Evolutionary conservation across 2,329 filamentous ascomycete genomes (phyloP).

Genomic region (Cladobotryum protrusum): DNA sequence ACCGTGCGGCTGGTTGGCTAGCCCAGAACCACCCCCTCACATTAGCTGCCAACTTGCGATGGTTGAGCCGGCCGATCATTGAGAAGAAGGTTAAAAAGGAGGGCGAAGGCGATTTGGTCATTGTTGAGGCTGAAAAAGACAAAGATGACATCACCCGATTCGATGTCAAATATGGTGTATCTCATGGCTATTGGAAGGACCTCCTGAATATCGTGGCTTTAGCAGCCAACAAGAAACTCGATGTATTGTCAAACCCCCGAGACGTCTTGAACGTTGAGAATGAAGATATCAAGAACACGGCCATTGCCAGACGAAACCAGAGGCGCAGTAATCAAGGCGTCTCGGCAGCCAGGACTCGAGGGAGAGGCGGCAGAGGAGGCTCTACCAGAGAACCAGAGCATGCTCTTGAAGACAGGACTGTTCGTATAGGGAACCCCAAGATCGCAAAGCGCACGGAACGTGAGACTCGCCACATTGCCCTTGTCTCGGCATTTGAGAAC

Average conservation of each 20-base stretch:
- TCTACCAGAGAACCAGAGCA: not conserved
- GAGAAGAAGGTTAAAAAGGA: conserved; percentile 44
- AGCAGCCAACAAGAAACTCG: conserved; percentile 41
- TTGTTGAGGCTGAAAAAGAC: conserved; percentile 26
- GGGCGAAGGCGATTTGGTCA: conserved; percentile 28
- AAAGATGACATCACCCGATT: conserved; percentile 31
- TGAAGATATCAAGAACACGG: conserved; percentile 13
- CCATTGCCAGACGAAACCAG: not conserved
- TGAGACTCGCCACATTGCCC: conserved; percentile 33
- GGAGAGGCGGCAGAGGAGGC: not conserved
- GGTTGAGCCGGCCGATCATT: conserved; percentile 50
- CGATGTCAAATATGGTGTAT: conserved; percentile 41
- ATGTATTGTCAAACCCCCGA: conserved; percentile 32
- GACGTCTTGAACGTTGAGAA: conserved; percentile 35
- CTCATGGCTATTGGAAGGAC: conserved; percentile 60
- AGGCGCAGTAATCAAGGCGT: not conserved
- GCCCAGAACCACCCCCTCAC: conserved; percentile 48
- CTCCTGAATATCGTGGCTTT: conserved; percentile 51
- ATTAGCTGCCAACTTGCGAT: conserved; percentile 45
- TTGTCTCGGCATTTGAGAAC: conserved; percentile 34
- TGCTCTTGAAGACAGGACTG: conserved; percentile 3
- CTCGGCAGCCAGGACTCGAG: no score
- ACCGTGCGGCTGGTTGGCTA: conserved; percentile 51
- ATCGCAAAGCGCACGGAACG: conserved; percentile 22
- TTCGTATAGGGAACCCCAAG: conserved; percentile 9